Percentiles rank a stretch among this genome's conserved stretches.
These are phyloP conservation scores for Kuraishia ogatae DNA, from an alignment of 805 yeast species.

Conservation along the genomic window DNA sequence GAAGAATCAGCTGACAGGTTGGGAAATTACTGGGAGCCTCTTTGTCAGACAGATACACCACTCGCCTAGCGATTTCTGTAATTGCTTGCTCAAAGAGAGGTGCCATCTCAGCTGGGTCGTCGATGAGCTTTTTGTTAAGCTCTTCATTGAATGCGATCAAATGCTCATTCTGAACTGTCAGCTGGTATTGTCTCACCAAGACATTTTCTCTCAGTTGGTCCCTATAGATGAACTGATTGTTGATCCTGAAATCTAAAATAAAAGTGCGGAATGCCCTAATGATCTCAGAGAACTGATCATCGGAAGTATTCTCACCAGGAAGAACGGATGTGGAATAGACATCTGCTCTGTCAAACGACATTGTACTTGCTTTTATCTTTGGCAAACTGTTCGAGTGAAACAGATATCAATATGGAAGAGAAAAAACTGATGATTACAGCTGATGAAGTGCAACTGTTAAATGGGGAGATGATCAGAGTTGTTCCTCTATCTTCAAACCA, in stretches of 20 bases:
- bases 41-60: slow-evolving; percentile 44
- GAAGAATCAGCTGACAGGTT: slow-evolving; percentile 70
- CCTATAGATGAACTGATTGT: slow-evolving; percentile 76
- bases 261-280: slow-evolving; percentile 74
- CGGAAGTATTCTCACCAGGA: slow-evolving; percentile 70
- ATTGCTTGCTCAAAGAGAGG: slow-evolving; percentile 80
- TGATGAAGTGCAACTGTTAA: not conserved
- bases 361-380: slow-evolving; percentile 11
- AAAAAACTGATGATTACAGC: too few species aligned
- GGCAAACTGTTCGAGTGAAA: not conserved
- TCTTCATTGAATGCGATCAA: slow-evolving; percentile 84
- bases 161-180: slow-evolving; percentile 76
- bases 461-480: not conserved
- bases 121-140: slow-evolving; percentile 71
- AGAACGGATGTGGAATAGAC: slow-evolving; percentile 71
- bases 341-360: slow-evolving; percentile 73
- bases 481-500: not conserved
- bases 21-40: slow-evolving; percentile 56
- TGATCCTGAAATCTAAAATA: slow-evolving; percentile 76
- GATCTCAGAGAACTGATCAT: slow-evolving; percentile 57
- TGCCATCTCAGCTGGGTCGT: slow-evolving; percentile 82
- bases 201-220: slow-evolving; percentile 87
- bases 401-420: too few species aligned
- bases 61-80: slow-evolving; percentile 77
- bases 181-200: slow-evolving; percentile 60